phyloP scores from a whole-genome alignment of 768 basidiomycete genomes.

The Naematelia aurantialba region DNA sequence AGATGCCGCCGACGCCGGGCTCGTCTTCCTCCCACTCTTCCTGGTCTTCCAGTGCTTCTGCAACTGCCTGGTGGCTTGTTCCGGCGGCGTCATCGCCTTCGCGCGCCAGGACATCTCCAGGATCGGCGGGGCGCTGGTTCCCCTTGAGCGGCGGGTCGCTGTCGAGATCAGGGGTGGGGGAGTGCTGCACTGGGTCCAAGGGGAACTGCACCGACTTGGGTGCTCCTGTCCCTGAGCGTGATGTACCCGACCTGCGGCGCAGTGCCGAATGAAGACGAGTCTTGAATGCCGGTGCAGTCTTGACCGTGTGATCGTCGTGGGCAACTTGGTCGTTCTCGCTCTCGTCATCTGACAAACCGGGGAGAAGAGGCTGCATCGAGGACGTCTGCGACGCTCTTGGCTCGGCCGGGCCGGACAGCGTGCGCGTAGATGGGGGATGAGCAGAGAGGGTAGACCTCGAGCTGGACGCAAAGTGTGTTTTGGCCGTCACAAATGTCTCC shows the following conservation, averaged over 20 bases:
- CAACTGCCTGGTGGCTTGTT: slow-evolving; percentile 65
- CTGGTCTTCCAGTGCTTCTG: slow-evolving; percentile 23
- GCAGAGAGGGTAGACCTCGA: not conserved
- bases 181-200: slow-evolving; percentile 19
- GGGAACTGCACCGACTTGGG: slow-evolving; percentile 44
- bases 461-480: slow-evolving; percentile 18
- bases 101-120: slow-evolving; percentile 65
- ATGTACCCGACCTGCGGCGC: slow-evolving; percentile 5
- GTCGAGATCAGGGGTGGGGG: not conserved
- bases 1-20: slow-evolving; percentile 55
- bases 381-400: slow-evolving; percentile 19
- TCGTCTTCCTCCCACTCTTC: slow-evolving; percentile 30
- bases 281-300: not conserved
- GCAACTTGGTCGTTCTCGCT: not conserved
- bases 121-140: slow-evolving; percentile 56
- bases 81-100: slow-evolving; percentile 58
- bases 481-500: slow-evolving; percentile 42
- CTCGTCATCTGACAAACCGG: slow-evolving; percentile 4
- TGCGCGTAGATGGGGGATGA: not conserved
- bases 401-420: not conserved
- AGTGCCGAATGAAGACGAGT: slow-evolving; percentile 35
- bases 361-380: slow-evolving; percentile 22
- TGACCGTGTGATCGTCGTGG: not conserved
- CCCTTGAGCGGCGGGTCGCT: slow-evolving; percentile 21
- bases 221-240: slow-evolving; percentile 5